Conservation (phyloP, 345 rosid species). For the Citrus medica region DNA sequence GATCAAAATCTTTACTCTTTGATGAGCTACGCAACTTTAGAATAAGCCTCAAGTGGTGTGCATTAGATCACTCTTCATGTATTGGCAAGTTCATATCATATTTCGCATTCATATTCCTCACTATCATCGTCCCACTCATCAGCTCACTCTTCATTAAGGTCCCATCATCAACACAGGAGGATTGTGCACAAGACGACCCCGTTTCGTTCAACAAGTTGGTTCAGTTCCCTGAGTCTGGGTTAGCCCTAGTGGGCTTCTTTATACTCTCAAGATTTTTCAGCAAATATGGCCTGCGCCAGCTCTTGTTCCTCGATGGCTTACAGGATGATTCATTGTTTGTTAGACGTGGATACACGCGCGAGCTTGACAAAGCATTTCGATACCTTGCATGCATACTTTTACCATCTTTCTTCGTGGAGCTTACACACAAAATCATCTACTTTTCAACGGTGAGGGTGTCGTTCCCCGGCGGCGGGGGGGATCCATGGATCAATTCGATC, state of each 20-base stretch:
- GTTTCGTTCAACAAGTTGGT: slow-evolving; percentile 54
- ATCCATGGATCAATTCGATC: slow-evolving; percentile 35
- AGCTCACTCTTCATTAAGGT: slow-evolving; percentile 29
- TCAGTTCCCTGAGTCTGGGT: slow-evolving; percentile 63
- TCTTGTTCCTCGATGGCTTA: slow-evolving; percentile 59
- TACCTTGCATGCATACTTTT: slow-evolving; percentile 61
- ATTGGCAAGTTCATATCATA: slow-evolving; percentile 47
- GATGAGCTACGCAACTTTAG: slow-evolving; percentile 56
- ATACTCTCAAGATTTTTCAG: slow-evolving; percentile 54
- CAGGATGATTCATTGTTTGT: slow-evolving; percentile 46
- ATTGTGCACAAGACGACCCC: slow-evolving; percentile 18
- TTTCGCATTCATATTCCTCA: slow-evolving; percentile 37
- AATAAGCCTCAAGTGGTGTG: slow-evolving; percentile 57
- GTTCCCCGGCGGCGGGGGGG: slow-evolving; percentile 25
- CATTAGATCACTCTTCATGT: slow-evolving; percentile 65
- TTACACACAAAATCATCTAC: slow-evolving; percentile 60
- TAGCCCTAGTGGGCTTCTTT: slow-evolving; percentile 55
- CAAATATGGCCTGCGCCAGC: slow-evolving; percentile 46
- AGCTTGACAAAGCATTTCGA: slow-evolving; percentile 61
- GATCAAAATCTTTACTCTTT: slow-evolving; percentile 32
- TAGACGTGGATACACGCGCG: slow-evolving; percentile 42
- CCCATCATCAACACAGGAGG: slow-evolving; percentile 19
- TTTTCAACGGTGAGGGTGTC: slow-evolving; percentile 44
- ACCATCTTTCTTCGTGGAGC: slow-evolving; percentile 64
- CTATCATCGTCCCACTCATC: slow-evolving; percentile 44